Conservation (phyloP, 495 filamentous ascomycete species). For the Talaromyces thailandensis region DNA sequence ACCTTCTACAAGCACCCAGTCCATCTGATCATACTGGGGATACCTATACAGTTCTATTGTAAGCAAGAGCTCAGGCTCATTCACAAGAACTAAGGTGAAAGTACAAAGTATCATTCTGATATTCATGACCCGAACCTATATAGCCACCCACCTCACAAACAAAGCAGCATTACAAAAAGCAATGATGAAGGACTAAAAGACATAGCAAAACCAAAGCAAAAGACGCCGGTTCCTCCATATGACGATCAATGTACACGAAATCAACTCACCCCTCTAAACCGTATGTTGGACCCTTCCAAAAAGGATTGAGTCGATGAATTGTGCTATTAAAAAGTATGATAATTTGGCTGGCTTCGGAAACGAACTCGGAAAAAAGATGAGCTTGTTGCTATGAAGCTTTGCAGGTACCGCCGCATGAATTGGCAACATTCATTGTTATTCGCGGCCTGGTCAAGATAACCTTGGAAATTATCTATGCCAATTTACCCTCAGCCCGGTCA, state of each 20-base stretch:
- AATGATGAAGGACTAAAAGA: neutral
- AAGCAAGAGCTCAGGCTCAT: neutral
- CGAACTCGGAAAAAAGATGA: neutral
- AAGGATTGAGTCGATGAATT: neutral
- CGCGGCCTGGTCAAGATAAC: too few relatives aligned
- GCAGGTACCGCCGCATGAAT: neutral
- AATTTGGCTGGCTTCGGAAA: neutral
- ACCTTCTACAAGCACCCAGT: neutral
- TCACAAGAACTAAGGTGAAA: neutral
- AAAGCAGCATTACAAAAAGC: neutral
- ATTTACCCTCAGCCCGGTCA: neutral
- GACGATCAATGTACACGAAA: neutral
- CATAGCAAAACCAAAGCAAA: neutral
- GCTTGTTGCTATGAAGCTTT: neutral
- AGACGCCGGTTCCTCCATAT: neutral
- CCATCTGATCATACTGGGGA: neutral
- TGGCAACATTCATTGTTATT: too few relatives aligned
- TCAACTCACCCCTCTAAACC: neutral
- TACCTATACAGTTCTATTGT: neutral
- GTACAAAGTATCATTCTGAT: neutral
- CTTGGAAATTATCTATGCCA: neutral
- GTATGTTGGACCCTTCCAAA: neutral
- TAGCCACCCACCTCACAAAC: neutral
- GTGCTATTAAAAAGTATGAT: neutral
- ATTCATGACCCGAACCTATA: neutral